These are phyloP conservation scores for Nemania bipapillata DNA, from an alignment of 2,329 filamentous ascomycete species.

Conservation along the genomic window DNA sequence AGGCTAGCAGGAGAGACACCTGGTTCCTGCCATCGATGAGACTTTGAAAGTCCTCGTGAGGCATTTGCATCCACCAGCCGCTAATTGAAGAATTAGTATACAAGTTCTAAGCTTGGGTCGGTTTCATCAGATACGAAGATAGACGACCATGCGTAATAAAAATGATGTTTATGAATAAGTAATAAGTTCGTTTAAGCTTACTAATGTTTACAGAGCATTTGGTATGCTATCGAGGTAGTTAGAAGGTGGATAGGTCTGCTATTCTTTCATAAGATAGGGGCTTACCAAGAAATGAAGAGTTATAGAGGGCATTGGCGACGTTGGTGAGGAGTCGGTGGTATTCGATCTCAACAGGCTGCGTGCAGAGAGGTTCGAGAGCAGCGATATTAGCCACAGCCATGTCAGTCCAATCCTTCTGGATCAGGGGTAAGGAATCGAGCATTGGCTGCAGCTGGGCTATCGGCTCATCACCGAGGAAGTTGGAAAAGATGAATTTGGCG, in stretches of 20 bases:
- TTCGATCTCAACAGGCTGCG: conserved; percentile 56
- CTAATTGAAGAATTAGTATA: conserved; percentile 24
- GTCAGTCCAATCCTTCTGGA: conserved; percentile 59
- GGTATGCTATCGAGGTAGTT: conserved; percentile 57
- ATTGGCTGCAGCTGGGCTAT: conserved; percentile 57
- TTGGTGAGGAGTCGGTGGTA: conserved; percentile 60
- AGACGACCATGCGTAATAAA: background rate
- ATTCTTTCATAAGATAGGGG: conserved; percentile 14
- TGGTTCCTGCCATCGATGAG: conserved; percentile 62
- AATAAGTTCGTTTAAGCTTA: conserved; percentile 25
- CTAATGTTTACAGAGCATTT: conserved; percentile 61
- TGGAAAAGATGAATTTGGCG: conserved; percentile 62
- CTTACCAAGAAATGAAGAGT: conserved; percentile 65
- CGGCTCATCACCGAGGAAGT: conserved; percentile 57
- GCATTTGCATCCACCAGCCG: conserved; percentile 68
- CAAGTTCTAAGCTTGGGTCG: background rate
- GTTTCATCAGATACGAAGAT: background rate
- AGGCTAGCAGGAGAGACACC: conserved; percentile 59
- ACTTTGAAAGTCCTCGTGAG: conserved; percentile 63
- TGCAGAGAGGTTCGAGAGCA: conserved; percentile 58
- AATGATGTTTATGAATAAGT: background rate
- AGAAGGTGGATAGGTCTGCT: background rate
- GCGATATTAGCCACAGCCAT: conserved; percentile 59
- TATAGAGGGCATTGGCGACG: conserved; percentile 63
- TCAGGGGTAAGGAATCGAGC: conserved; percentile 60